A percentile compares a stretch with the other conserved stretches of the same genome.
Conservation (phyloP, 164 flowering plant genomes). For the Liriodendron chinense region DNA sequence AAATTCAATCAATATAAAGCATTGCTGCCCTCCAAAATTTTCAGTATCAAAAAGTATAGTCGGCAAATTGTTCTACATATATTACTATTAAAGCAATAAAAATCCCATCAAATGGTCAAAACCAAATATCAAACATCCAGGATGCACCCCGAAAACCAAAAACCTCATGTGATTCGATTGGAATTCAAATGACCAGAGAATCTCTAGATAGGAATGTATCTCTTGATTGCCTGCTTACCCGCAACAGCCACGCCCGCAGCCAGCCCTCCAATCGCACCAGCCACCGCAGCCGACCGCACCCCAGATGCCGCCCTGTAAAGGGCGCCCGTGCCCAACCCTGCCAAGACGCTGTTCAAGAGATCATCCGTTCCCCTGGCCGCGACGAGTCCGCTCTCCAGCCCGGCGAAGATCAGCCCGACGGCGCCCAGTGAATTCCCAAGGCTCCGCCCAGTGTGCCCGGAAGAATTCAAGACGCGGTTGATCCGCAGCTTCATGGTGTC, state of each 20-base stretch:
- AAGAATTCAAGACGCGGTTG: conserved; percentile 49
- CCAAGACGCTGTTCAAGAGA: conserved; percentile 48
- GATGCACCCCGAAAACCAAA: background rate
- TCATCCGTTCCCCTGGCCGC: conserved; percentile 57
- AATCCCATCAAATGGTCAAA: conserved; percentile 6
- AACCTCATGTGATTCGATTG: background rate
- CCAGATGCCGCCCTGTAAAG: conserved; percentile 66
- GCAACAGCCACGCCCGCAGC: conserved; percentile 58
- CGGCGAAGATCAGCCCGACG: conserved; percentile 55
- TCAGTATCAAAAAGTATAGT: conserved; percentile 8
- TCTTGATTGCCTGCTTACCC: conserved; percentile 62
- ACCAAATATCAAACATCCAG: background rate
- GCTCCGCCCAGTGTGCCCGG: conserved; percentile 41
- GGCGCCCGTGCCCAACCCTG: conserved; percentile 87
- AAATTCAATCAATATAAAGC: background rate
- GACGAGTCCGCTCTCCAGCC: conserved; percentile 55
- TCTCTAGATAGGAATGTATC: conserved; percentile 62
- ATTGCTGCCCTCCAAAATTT: background rate
- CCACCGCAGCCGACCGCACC: conserved; percentile 67
- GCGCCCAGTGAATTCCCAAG: conserved; percentile 50
- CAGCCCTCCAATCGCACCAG: conserved; percentile 79
- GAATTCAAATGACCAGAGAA: background rate
- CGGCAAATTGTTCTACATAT: conserved; percentile 13
- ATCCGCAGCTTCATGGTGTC: conserved; percentile 46
- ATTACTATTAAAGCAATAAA: background rate